Evolutionary conservation across 2,329 filamentous ascomycete genomes (phyloP), one percentile per base, ranked within the genome.

Genomic region (Scedosporium boydii): DNA sequence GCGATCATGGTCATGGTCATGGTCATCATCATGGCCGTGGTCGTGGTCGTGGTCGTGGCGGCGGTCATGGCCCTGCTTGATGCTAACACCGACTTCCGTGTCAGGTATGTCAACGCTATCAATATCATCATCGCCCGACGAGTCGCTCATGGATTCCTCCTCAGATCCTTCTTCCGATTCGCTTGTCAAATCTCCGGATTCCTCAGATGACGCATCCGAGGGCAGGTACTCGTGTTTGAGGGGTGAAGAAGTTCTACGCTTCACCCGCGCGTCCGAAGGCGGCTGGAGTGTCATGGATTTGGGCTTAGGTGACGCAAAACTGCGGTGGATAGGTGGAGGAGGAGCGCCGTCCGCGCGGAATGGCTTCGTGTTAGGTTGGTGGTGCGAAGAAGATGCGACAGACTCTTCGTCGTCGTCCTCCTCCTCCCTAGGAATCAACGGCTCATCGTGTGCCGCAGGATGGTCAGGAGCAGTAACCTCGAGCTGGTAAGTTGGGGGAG

Each of bases 171-270:
- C 82, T 57, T 79, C 82, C 18, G 81, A 82, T 14, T 78, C 72
- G 42, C 81, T 78, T 29, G 78, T 80, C 38, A 81, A 81, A 26
- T 80, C 81, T 5, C 82, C 85, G 6, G 85, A 85, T 51, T 84
- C 83, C 0, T 85, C 77, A 0, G 84, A 87, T 0, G 83, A 86
- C 58, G 80, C 74, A 59, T 87, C 84, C 1, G 95, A 98, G 14
- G 93, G 93, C 65, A 93, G 88, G 69, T 97, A 99, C 75, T 99
- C 93, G 71, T 98, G 93, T 77, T 99, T 99, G 59, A 99, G 79
- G 0, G 95, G 95, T 1, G 95, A 99, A 0, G 95, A 98, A 1
- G 87, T 89, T 12, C 48, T 53, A 16, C 63, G 60, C 58, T 64
- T 64, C 46, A 62, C 59, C 59, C 42, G 60, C 21, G 18, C 42